Evolutionary conservation across 495 filamentous ascomycete species (phyloP).

Genomic region (Xylaria longipes): DNA sequence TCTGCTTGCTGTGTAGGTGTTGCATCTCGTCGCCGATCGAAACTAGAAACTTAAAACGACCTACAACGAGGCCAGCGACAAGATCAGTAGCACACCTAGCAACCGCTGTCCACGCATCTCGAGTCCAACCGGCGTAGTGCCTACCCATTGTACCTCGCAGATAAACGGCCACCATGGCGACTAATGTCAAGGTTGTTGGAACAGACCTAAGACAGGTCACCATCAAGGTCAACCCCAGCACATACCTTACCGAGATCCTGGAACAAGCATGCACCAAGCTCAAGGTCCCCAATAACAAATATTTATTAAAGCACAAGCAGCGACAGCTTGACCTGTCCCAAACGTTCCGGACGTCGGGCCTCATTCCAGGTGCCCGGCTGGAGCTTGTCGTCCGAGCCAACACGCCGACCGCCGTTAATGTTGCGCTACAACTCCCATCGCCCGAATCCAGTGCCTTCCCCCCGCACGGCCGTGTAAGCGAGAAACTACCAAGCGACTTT

Average conservation of each 20-base stretch:
- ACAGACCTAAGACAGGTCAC: constrained; percentile 71
- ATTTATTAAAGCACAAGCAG: constrained; percentile 87
- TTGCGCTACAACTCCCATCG: constrained; percentile 81
- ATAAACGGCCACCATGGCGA: constrained; percentile 65
- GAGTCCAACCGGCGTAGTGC: not conserved
- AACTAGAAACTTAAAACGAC: not conserved
- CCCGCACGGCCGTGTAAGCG: constrained; percentile 68
- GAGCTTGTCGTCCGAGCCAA: constrained; percentile 86
- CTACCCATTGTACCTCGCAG: not conserved
- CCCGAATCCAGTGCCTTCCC: constrained; percentile 62
- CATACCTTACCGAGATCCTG: constrained; percentile 79
- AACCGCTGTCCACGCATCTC: not conserved
- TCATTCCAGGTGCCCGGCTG: constrained; percentile 85
- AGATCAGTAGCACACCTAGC: not conserved
- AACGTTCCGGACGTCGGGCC: constrained; percentile 83
- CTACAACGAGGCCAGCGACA: not conserved
- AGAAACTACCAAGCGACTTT: constrained; percentile 84
- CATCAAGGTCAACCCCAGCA: constrained; percentile 84
- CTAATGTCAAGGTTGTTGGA: constrained; percentile 88
- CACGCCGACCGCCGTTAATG: constrained; percentile 80
- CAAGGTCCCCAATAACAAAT: constrained; percentile 71
- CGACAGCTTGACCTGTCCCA: constrained; percentile 84
- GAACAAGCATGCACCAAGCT: constrained; percentile 86
- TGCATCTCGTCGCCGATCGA: not conserved
- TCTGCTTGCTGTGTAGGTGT: not conserved